phyloP scores from a whole-genome alignment of 176 grass and related monocot species.

The Raddia distichophylla region DNA sequence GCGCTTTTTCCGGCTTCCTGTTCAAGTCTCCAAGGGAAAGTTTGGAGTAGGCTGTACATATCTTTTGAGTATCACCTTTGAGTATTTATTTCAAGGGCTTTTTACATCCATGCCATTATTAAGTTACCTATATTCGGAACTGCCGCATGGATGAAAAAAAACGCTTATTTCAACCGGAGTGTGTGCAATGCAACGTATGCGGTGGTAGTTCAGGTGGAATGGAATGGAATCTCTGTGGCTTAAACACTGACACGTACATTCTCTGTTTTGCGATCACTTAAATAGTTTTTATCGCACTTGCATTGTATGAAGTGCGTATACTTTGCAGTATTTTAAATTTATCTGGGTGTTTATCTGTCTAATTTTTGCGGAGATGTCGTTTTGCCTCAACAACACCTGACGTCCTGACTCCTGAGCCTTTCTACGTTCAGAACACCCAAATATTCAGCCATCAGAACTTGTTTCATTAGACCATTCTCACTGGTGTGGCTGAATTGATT shows the following conservation, averaged over 20 bases:
- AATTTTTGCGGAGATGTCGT: neutral
- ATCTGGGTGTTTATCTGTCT: neutral
- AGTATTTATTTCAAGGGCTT: slow-evolving; percentile 34
- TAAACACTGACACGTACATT: slow-evolving; percentile 12
- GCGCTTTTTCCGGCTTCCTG: slow-evolving; percentile 12
- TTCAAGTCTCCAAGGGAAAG: neutral
- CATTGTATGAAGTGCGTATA: neutral
- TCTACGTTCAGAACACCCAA: neutral
- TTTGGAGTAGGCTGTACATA: slow-evolving; percentile 36
- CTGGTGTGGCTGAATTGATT: too few relatives aligned
- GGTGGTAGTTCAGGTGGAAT: slow-evolving; percentile 36
- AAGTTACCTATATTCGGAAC: too few relatives aligned
- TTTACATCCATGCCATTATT: too few relatives aligned
- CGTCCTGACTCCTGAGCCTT: neutral
- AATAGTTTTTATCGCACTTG: neutral
- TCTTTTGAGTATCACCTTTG: slow-evolving; percentile 24
- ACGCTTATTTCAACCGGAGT: neutral
- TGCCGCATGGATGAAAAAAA: too few relatives aligned
- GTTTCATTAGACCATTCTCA: too few relatives aligned
- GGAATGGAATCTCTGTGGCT: slow-evolving; percentile 40
- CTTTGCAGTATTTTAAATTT: neutral
- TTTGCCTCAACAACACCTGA: neutral
- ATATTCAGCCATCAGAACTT: too few relatives aligned
- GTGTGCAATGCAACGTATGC: neutral
- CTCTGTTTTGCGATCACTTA: neutral